phyloP scores from a whole-genome alignment of 2,329 filamentous ascomycete species.

The Lizonia empirigonia region DNA sequence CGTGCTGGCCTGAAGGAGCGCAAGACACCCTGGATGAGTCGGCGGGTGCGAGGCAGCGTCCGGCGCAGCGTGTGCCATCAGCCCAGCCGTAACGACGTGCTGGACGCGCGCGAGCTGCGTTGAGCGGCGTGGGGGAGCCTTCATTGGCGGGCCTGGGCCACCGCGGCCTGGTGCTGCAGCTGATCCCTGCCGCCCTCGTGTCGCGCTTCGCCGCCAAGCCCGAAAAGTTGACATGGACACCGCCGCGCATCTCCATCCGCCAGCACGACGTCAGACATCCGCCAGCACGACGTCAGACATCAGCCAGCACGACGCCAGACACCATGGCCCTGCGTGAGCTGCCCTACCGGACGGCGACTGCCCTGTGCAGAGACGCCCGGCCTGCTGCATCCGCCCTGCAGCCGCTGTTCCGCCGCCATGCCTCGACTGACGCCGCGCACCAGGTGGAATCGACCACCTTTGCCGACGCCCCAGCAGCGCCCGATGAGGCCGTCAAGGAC shows the following conservation, averaged over 20 bases:
- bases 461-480: conserved; percentile 47
- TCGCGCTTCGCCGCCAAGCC: conserved; percentile 16
- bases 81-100: conserved; percentile 9
- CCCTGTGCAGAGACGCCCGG: conserved; percentile 32
- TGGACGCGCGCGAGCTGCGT: conserved; percentile 4
- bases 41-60: neutral
- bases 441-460: conserved; percentile 58
- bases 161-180: neutral
- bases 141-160: conserved; percentile 16
- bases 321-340: conserved; percentile 48
- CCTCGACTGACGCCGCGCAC: conserved; percentile 51
- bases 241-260: conserved; percentile 14
- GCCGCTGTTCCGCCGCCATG: conserved; percentile 52
- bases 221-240: conserved; percentile 21
- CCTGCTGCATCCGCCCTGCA: conserved; percentile 27
- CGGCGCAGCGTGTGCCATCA: conserved; percentile 1
- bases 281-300: conserved; percentile 21
- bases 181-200: conserved; percentile 22
- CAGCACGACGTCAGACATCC: conserved; percentile 20
- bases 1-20: conserved; percentile 1
- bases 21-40: neutral
- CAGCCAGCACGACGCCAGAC: conserved; percentile 19
- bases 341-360: conserved; percentile 37
- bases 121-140: conserved; percentile 17
- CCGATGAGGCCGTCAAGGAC: conserved; percentile 50